Evolutionary conservation across 192 early-diverging fungal species (phyloP).

Genomic region (Podila horticola): DNA sequence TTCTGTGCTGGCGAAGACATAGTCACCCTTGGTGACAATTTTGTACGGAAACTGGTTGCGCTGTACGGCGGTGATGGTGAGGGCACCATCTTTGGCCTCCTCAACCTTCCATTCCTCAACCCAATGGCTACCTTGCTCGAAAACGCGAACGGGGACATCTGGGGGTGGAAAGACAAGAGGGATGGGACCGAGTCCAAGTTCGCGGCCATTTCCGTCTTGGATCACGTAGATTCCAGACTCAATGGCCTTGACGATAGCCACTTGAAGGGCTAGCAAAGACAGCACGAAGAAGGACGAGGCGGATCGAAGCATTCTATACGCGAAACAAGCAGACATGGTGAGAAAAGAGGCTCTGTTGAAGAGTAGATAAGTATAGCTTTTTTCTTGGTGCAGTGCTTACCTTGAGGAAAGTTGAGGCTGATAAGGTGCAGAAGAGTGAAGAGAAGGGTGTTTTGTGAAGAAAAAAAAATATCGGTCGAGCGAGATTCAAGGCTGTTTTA

Average conservation of each 20-base stretch:
- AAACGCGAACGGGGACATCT: constrained; percentile 1
- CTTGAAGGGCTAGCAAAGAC: not conserved
- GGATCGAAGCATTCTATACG: too few species aligned
- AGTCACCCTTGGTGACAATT: not conserved
- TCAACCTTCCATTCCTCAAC: not conserved
- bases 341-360: too few species aligned
- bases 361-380: too few species aligned
- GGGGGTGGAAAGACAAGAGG: not conserved
- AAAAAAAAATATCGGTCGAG: too few species aligned
- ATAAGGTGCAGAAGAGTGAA: too few species aligned
- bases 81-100: not conserved
- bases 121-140: not conserved
- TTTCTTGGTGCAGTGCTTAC: too few species aligned
- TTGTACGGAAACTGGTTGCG: not conserved
- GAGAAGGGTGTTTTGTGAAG: too few species aligned
- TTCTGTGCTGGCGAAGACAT: not conserved
- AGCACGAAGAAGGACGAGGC: not conserved
- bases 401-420: too few species aligned
- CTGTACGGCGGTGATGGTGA: not conserved
- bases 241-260: not conserved
- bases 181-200: not conserved
- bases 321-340: too few species aligned
- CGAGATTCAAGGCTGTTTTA: too few species aligned
- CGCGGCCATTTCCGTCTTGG: not conserved
- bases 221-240: not conserved